Conservation (phyloP, 306 rosid species). For the Cucurbita maxima region DNA sequence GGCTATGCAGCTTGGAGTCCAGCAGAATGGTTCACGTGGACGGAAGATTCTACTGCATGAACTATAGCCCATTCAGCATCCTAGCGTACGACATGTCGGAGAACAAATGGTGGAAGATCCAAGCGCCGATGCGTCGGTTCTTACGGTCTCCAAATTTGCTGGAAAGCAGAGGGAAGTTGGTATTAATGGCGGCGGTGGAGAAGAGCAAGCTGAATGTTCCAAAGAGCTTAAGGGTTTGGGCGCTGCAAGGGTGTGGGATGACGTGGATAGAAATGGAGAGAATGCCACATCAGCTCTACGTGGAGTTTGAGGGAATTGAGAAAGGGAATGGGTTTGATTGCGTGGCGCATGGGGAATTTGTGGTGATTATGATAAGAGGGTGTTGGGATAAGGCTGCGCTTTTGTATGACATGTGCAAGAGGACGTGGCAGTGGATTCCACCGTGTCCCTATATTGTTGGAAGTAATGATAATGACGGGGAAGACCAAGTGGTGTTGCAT, state of each 20-base stretch:
- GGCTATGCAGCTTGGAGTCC: constrained; percentile 74
- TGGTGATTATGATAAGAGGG: constrained; percentile 34
- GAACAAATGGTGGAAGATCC: constrained; percentile 69
- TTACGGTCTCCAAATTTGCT: constrained; percentile 57
- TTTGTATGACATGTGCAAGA: constrained; percentile 45
- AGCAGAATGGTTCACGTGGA: constrained; percentile 55
- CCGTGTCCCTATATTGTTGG: constrained; percentile 53
- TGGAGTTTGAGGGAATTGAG: constrained; percentile 52
- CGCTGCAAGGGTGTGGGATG: constrained; percentile 53
- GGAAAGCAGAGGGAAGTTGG: constrained; percentile 48
- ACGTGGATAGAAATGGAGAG: constrained; percentile 89
- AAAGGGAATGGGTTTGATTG: constrained; percentile 57
- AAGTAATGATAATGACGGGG: constrained; percentile 9
- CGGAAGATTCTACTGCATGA: constrained; percentile 76
- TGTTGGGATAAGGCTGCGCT: constrained; percentile 33
- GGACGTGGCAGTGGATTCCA: constrained; percentile 91
- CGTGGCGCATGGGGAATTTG: constrained; percentile 70
- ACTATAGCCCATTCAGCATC: constrained; percentile 71
- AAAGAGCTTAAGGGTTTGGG: constrained; percentile 73
- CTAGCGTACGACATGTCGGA: constrained; percentile 37
- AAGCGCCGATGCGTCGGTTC: constrained; percentile 84
- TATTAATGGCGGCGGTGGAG: constrained; percentile 71
- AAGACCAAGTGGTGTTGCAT: constrained; percentile 28
- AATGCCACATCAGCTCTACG: constrained; percentile 76
- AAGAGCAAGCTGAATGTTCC: constrained; percentile 88